Evolutionary conservation across 1,284 basidiomycete species (phyloP), one percentile per base, ranked within the genome.

Genomic region (Cryptococcus deneoformans): DNA sequence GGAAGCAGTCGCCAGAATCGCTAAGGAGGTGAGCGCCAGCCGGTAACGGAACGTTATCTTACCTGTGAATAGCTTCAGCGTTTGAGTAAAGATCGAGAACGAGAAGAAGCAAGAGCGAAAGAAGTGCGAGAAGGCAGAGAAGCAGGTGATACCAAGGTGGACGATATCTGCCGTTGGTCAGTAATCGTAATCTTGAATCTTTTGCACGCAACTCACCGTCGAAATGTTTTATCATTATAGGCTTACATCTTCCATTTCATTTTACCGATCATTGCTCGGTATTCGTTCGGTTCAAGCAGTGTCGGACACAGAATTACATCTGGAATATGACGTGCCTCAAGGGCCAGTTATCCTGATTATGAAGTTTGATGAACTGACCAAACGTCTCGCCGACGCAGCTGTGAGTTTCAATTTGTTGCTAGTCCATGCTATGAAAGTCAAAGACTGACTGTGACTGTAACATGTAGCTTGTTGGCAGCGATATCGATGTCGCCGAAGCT

Each of bases 301-400:
- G 14, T 86, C 87, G 1, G 86, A 89, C 59, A 88, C 89, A 70
- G 87, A 90, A 70, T 79, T 91, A 29, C 82, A 83, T 45, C 80
- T 92, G 45, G 83, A 83, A 14, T 92, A 92, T 72, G 69, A 70
- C 34, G 59, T 72, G 4, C 58, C 59, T 2, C 46, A 50, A 1
- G 52, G 51, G 12, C 46, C 58, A 3, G 64, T 72, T 2, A 66
- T 60, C 12, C 58, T 79, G 5, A 61, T 63, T 4, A 53, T 77
- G 43, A 52, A 52, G 5, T 75, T 76, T 58, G 69, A 76, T 39
- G 54, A 62, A 5, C 36, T 50, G 5, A 66, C 64, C 0, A 70
- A 65, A 46, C 54, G 66, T 14, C 58, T 79, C 16, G 50, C 58
- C 1, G 65, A 70, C 47, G 77, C 71, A 20, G 20, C 20, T 20